Percentiles rank a stretch among this genome's conserved stretches.
Evolutionary conservation across 345 rosid species (phyloP).

Genomic region (Camelina laxa): DNA sequence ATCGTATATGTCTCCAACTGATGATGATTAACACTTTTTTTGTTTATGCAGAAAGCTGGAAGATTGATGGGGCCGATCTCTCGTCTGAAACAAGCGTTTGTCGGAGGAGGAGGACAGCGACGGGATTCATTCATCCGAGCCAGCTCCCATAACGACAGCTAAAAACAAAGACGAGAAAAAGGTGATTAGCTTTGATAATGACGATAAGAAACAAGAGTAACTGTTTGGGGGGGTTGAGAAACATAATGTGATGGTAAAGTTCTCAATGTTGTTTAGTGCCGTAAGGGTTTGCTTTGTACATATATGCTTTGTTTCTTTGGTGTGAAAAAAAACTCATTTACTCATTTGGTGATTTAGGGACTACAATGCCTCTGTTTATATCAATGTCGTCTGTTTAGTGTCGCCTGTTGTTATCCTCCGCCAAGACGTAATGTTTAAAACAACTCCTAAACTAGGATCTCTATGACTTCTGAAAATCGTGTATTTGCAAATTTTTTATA

Average conservation of each 20-base stretch:
- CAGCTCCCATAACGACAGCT: slow-evolving; percentile 55
- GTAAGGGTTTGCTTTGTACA: slow-evolving; percentile 26
- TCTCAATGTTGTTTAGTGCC: slow-evolving; percentile 7
- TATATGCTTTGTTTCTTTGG: slow-evolving; percentile 16
- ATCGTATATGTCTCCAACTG: background rate
- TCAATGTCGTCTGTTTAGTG: too few relatives aligned
- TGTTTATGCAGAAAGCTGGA: slow-evolving; percentile 59
- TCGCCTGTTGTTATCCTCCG: background rate
- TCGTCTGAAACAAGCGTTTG: slow-evolving; percentile 79
- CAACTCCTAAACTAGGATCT: too few relatives aligned
- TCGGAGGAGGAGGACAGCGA: slow-evolving; percentile 66
- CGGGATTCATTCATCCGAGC: slow-evolving; percentile 65
- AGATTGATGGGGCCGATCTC: slow-evolving; percentile 72
- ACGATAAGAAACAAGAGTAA: slow-evolving; percentile 8
- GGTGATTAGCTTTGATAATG: slow-evolving; percentile 37
- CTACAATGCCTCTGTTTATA: background rate
- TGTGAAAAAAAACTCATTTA: background rate
- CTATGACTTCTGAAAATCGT: too few relatives aligned
- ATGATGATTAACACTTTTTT: background rate
- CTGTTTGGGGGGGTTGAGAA: background rate
- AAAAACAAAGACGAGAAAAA: slow-evolving; percentile 10
- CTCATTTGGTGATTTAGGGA: background rate
- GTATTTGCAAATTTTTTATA: too few relatives aligned
- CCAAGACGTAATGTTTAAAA: background rate
- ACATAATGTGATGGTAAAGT: slow-evolving; percentile 14